Base-by-base conservation (phyloP, 2,329 filamentous ascomycete species). In the Lachnellula suecica region DNA sequence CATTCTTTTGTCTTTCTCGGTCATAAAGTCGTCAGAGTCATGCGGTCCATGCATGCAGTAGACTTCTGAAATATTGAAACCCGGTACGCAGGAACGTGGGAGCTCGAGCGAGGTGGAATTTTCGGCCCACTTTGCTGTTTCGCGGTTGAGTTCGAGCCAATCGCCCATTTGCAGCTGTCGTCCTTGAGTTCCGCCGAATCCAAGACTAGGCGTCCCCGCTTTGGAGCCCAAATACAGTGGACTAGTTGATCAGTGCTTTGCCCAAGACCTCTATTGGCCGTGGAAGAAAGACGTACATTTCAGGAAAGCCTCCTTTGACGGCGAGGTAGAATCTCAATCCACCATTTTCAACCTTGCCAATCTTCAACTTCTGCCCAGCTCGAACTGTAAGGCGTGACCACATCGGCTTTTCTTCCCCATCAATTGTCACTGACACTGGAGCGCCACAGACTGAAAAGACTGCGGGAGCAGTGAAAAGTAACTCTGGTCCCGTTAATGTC, bases 361-460 rank as follows among this genome's bases (percentile, higher is more conserved):
- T 76, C 22, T 74, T 79, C 20, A 85, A 67, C 23, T 62, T 75
- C 59, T 79, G 79, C 0, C 79, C 78, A 79, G 37, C 37, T 11
- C 20, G 37, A 22, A 40, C 20, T 13, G 11, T 19, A 11, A 40
- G 19, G 5, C 37, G 17, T 19, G 37, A 40, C 37, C 37, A 40
- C 37, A 40, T 40, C 1, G 77, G 72, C 19, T 78, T 68, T 0
- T 67, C 54, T 1, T 65, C 60, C 3, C 73, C 77, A 53, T 85
- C 79, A 1, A 86, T 63, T 2, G 67, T 73, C 1, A 74, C 73
- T 6, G 78, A 72, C 61, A 83, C 76, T 0, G 73, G 67, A 2
- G 82, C 79, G 42, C 83, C 83, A 38, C 79, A 81, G 11, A 86
- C 58, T 2, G 83, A 74, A 7, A 85, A 71, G 1, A 83, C 67